Base-by-base conservation (phyloP, 495 filamentous ascomycete species). In the Rostrohypoxylon terebratum region DNA sequence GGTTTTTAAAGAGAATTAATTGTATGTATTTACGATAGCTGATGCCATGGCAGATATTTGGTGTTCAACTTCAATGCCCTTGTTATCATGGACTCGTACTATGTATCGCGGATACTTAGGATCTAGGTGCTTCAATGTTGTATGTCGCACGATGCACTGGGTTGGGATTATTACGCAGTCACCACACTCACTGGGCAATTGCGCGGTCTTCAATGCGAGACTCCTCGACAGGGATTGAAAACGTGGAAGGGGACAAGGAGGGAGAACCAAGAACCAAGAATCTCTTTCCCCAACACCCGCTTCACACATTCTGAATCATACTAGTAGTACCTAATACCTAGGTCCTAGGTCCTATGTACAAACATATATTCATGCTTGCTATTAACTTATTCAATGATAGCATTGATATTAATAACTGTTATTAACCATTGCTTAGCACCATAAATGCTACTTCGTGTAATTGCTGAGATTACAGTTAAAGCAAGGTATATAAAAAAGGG, bases 191-290 rank as follows among this genome's bases (percentile, higher is more conserved):
- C 33, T 42, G 42, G 60, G 60, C 31, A 31, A 50, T 63, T 58
- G 40, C 50, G 54, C 45, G 16, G 58, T 20, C 54, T 62, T 47
- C 53, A 66, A 66, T 71, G 57, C 60, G 68, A 70, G 53, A 51
- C 55, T n/a, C 21, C 36, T 25, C 10, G 21, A 71, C 69, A 66
- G 28, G 69, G 59, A 63, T 67, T 59, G 63, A 67, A 67, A 72
- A 72, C 71, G 66, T 79, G 71, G 62, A 63, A 63, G 25, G 63
- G 45, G 60, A 77, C n/a, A 66, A 66, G 44, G 60, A 60, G 67
- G 36, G 48, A 38, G 66, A 51, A 57, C 50, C 66, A 69, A 13
- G 34, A 13, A 13, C 9, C 34, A 38, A 38, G 68, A 58, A 51
- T 59, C 53, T 67, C 63, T 44, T 68, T 59, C 59, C 59, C 28